These are phyloP conservation scores for Yamadazyma epiphylla DNA, from an alignment of 1,139 yeast species.

Conservation along the genomic window DNA sequence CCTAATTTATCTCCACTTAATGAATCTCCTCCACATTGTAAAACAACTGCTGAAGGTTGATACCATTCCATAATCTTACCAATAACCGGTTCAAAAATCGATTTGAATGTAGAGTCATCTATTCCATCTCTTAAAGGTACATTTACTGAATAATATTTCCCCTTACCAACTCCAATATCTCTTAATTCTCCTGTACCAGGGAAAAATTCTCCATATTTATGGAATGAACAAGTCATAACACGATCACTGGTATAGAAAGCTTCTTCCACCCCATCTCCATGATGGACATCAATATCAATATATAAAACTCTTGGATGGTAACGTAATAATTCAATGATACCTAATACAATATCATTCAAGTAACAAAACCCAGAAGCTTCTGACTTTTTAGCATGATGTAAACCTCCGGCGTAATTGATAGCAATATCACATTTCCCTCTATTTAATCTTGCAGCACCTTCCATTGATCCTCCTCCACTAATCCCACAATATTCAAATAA, in stretches of 20 bases:
- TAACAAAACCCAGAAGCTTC: slow-evolving; percentile 96
- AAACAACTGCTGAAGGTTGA: slow-evolving; percentile 90
- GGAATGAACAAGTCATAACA: slow-evolving; percentile 93
- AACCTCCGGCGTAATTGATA: slow-evolving; percentile 95
- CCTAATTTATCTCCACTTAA: slow-evolving; percentile 91
- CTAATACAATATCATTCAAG: slow-evolving; percentile 88
- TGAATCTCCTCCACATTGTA: slow-evolving; percentile 98
- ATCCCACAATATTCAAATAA: slow-evolving; percentile 82
- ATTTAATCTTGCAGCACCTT: slow-evolving; percentile 82
- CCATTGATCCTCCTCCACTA: slow-evolving; percentile 90
- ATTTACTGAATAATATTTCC: slow-evolving; percentile 81
- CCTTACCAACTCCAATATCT: slow-evolving; percentile 84
- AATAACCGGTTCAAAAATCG: slow-evolving; percentile 83
- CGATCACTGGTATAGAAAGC: slow-evolving; percentile 94
- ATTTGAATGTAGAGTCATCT: slow-evolving; percentile 87
- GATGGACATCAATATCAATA: slow-evolving; percentile 94
- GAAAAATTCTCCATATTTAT: slow-evolving; percentile 93
- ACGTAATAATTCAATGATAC: slow-evolving; percentile 76
- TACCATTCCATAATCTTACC: slow-evolving; percentile 83
- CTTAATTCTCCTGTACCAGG: slow-evolving; percentile 93
- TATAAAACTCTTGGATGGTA: slow-evolving; percentile 89
- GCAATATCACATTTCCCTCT: slow-evolving; percentile 91
- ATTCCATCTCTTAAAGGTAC: slow-evolving; percentile 96
- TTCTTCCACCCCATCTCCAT: slow-evolving; percentile 98
- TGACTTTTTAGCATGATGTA: slow-evolving; percentile 93